Evolutionary conservation across 1,139 yeast genomes (phyloP).

Genomic region (Diutina catenulata): DNA sequence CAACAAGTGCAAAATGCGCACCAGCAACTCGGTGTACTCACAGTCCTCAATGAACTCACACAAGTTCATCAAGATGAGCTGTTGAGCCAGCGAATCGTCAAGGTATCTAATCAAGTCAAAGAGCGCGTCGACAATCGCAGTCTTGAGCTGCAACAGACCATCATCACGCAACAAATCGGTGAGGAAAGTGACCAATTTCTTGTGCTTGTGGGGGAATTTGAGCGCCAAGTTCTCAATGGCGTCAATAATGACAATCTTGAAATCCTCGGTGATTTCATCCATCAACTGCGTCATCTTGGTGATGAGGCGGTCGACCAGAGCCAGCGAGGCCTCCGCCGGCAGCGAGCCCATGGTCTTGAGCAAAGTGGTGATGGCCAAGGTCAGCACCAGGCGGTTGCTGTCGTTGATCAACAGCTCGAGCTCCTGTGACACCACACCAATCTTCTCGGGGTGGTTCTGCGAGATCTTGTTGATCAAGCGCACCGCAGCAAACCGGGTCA

Average conservation of each 20-base stretch:
- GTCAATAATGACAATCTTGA: slow-evolving; percentile 87
- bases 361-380: slow-evolving; percentile 95
- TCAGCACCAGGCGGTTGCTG: slow-evolving; percentile 84
- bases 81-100: slow-evolving; percentile 65
- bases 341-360: slow-evolving; percentile 88
- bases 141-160: slow-evolving; percentile 78
- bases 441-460: slow-evolving; percentile 66
- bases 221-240: slow-evolving; percentile 87
- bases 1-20: slow-evolving; percentile 77
- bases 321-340: slow-evolving; percentile 24
- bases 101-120: slow-evolving; percentile 83
- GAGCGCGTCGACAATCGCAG: slow-evolving; percentile 81
- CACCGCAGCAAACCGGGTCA: slow-evolving; percentile 87
- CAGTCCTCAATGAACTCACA: slow-evolving; percentile 98
- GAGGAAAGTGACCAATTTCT: slow-evolving; percentile 69
- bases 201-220: slow-evolving; percentile 87
- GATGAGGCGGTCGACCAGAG: slow-evolving; percentile 81
- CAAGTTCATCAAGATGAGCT: slow-evolving; percentile 71
- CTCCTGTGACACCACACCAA: slow-evolving; percentile 60
- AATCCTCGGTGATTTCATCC: slow-evolving; percentile 93
- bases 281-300: slow-evolving; percentile 79
- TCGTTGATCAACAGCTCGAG: slow-evolving; percentile 82
- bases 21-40: slow-evolving; percentile 88
- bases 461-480: slow-evolving; percentile 83
- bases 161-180: slow-evolving; percentile 83